Percentiles rank a stretch among this genome's conserved stretches.
Conservation (phyloP, 768 basidiomycete species). For the Dioszegia crocea region DNA sequence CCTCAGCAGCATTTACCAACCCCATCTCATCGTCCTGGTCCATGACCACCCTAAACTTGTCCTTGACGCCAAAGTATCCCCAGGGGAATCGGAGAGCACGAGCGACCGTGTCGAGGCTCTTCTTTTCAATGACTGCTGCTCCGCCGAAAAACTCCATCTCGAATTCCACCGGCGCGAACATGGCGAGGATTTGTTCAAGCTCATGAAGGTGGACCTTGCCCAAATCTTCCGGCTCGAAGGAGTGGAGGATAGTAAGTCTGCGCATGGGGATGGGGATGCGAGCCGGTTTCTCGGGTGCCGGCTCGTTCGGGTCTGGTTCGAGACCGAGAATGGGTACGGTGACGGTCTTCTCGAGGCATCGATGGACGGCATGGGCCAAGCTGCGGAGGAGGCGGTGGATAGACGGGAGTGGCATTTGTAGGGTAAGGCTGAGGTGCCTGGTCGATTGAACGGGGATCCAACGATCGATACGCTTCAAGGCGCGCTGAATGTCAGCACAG, state of each 20-base stretch:
- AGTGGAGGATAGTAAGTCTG: constrained; percentile 14
- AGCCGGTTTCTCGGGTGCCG: not conserved
- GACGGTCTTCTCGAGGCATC: not conserved
- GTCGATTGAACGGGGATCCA: constrained; percentile 6
- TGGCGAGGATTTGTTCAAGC: not conserved
- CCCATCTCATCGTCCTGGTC: not conserved
- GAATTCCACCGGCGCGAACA: constrained; percentile 5
- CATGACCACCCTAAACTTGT: constrained; percentile 3
- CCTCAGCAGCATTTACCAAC: not conserved
- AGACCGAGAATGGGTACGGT: not conserved
- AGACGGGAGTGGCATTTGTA: constrained; percentile 4
- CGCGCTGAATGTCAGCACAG: constrained; percentile 1
- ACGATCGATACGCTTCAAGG: not conserved
- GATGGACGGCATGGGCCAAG: not conserved
- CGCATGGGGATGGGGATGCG: not conserved
- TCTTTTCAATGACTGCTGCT: not conserved
- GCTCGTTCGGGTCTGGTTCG: not conserved
- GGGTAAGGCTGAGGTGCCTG: constrained; percentile 8
- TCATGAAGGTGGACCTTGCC: not conserved
- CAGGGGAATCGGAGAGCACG: not conserved
- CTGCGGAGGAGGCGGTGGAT: constrained; percentile 1
- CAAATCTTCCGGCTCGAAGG: not conserved
- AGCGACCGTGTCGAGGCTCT: constrained; percentile 8
- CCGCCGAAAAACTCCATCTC: constrained; percentile 13
- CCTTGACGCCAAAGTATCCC: constrained; percentile 1